Conservation (phyloP, 495 filamentous ascomycete species). For the Barbatosphaeria neglecta region DNA sequence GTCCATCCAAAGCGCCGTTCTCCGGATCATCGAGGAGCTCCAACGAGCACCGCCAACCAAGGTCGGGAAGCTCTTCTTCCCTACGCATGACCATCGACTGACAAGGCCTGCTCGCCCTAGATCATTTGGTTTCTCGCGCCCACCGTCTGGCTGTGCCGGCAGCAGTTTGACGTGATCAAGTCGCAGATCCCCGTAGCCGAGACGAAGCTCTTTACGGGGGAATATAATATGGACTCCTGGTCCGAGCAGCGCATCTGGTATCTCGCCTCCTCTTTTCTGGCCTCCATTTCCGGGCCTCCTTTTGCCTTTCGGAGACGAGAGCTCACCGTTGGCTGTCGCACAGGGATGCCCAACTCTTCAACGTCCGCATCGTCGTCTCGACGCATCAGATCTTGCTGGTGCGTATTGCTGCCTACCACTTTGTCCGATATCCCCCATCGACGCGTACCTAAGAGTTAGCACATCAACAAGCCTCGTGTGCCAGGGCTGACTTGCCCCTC, state of each 20-base stretch:
- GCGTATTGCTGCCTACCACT: no score
- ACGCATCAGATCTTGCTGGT: constrained; percentile 58
- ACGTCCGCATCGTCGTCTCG: constrained; percentile 62
- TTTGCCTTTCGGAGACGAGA: neutral
- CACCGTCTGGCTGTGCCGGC: constrained; percentile 59
- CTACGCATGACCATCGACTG: constrained; percentile 1
- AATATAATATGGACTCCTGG: constrained; percentile 66
- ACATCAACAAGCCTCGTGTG: neutral
- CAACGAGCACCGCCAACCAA: constrained; percentile 47
- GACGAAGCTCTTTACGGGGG: constrained; percentile 52
- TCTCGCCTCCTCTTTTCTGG: neutral
- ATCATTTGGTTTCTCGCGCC: constrained; percentile 80
- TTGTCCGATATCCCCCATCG: no score
- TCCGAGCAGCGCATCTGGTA: constrained; percentile 50
- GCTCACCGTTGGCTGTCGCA: neutral
- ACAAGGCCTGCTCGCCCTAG: constrained; percentile 29
- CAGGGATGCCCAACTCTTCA: constrained; percentile 54
- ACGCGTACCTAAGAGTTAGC: no score
- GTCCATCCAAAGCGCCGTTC: constrained; percentile 60
- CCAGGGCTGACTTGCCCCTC: neutral
- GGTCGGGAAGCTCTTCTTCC: constrained; percentile 26
- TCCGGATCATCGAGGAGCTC: constrained; percentile 69
- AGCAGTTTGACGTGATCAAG: constrained; percentile 57
- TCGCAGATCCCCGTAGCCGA: constrained; percentile 51
- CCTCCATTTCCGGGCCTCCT: no score